Base-by-base conservation (phyloP, 306 rosid genomes). In the Acacia confusa region DNA sequence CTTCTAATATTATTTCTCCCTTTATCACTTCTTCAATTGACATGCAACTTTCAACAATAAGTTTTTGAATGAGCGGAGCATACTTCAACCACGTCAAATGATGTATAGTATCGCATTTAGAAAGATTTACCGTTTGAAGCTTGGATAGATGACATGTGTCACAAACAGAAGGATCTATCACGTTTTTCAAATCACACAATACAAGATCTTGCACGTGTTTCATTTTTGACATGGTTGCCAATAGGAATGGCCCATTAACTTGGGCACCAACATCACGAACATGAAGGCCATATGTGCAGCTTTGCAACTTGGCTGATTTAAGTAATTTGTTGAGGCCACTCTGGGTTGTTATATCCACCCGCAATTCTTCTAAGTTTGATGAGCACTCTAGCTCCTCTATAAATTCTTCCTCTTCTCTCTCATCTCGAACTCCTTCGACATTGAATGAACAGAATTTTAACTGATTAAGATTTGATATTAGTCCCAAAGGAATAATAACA, bases 31-130 rank as follows among this genome's bases (percentile, higher is more conserved):
- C 47, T 66, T 30, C 44, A 2, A 32, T 0, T 66, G 24, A 66
- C 2, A 2, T 1, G 40, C 27, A 34, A 0, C 12, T 0, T 22
- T 0, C 1, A 24, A 60, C 66, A 25, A 1, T 0, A 58, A 60
- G 57, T 50, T 17, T 9, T 4, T 1, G 2, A 50, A 50, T 22
- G 57, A 16, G 6, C 17, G 20, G 57, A 50, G 57, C 22, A 50
- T 50, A 1, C 57, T 50, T 50, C 57, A 50, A 50, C 57, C 22
- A 50, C 5, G 57, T 50, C 57, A 50, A 50, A 50, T 50, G 57
- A 50, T 50, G 57, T 14, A 50, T 50, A 17, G 57, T 16, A 17
- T 17, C 0, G 22, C 57, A 16, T 0, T 5, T 0, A 4, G 0
- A 4, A 50, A 50, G 1, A 0, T 1, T 6, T 2, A 19, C 9